A percentile compares a stretch with the other conserved stretches of the same genome.
phyloP scores from a whole-genome alignment of 345 rosid genomes.

The Zanthoxylum bungeanum region DNA sequence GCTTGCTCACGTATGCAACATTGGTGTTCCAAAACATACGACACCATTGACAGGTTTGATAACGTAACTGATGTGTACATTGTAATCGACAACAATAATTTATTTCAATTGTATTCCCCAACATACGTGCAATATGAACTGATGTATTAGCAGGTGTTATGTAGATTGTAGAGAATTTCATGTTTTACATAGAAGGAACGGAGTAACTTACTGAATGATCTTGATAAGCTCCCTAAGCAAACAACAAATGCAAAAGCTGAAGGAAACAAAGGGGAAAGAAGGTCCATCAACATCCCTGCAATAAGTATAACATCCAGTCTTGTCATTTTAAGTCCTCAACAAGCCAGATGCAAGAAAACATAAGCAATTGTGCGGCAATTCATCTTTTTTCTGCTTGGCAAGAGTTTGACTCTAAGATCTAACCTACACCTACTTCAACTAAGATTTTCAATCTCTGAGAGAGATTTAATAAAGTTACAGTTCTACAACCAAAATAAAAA shows the following conservation, averaged over 20 bases:
- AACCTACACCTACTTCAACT: neutral
- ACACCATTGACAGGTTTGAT: neutral
- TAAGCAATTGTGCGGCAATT: neutral
- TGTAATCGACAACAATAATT: neutral
- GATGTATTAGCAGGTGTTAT: neutral
- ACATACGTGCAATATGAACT: neutral
- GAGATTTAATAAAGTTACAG: neutral
- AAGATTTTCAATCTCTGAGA: neutral
- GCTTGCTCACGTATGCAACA: too few relatives aligned
- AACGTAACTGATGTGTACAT: neutral
- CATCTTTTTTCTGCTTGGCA: neutral
- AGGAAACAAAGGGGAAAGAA: slow-evolving; percentile 93
- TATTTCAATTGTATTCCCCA: neutral
- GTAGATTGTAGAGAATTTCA: neutral
- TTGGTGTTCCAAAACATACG: too few relatives aligned
- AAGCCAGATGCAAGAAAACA: neutral
- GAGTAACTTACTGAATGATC: slow-evolving; percentile 81
- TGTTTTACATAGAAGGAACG: neutral
- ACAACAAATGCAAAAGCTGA: too few relatives aligned
- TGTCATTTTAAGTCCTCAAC: slow-evolving; percentile 12
- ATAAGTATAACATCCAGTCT: slow-evolving; percentile 17
- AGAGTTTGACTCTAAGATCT: neutral
- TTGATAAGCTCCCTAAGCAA: slow-evolving; percentile 93
- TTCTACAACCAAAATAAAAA: neutral
- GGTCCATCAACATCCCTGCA: slow-evolving; percentile 98